Evolutionary conservation across 345 rosid genomes (phyloP), one percentile per base, ranked within the genome.

Genomic region (Viola odorata): DNA sequence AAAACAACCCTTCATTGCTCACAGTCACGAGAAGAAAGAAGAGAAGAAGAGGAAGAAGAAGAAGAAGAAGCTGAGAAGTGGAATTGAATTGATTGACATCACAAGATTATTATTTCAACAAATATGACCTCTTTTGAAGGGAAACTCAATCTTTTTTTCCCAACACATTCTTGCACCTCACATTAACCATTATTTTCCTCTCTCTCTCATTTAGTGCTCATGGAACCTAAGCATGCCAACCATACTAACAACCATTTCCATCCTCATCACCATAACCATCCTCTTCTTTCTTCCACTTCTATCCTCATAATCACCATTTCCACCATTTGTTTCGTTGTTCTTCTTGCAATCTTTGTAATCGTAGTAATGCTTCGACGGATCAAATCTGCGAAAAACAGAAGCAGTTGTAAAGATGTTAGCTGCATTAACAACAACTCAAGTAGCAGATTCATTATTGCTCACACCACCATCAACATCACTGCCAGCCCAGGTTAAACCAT

Each of bases 401-500:
- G 47, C 61, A 40, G 62, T 53, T 62, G 70, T 55, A 77, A 69
- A 64, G 79, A 77, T 47, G 67, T 37, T 49, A 32, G 73, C 57
- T 50, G 61, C 62, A 53, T 49, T 44, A 77, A 73, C 62, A 53
- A 45, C 48, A 77, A 73, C 61, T 51, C 63, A 3, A 44, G 63
- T 56, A 67, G 70, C 68, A 66, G 68, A 41, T 77, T 67, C 75
- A 49, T 72, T 45, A 49, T 72, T 45, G 61, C 79, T 73, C 87
- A 60, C 57, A 70, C 79, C 55, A 57, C 84, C 37, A 69, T 66
- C 45, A 71, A 71, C 69, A 76, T 78, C 71, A 63, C 62, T 66
- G 77, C 81, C 45, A 89, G 96, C 71, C 96, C 98, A 67, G 96
- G 98, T 89, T 80, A 23, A 23, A 76, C 11, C 5, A 47, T 7